Percentiles rank a stretch among this genome's conserved stretches.
Conservation (phyloP, 108 stramenopile genomes). For the Skeletonema marinoi region DNA sequence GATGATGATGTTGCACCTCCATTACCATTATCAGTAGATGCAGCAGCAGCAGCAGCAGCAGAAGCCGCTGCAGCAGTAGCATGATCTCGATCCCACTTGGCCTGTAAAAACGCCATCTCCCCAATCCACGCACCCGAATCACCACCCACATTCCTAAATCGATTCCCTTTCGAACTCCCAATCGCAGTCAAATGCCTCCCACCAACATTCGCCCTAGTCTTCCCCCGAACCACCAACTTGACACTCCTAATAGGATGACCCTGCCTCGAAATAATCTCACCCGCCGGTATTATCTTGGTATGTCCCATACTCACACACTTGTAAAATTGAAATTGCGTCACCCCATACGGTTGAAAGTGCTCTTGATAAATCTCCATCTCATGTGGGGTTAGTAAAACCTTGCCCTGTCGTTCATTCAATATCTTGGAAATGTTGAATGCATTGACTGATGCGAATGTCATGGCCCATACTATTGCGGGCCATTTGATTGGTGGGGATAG, state of each 20-base stretch:
- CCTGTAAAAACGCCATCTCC: conserved; percentile 82
- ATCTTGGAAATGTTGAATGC: conserved; percentile 64
- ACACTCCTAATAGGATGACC: conserved; percentile 58
- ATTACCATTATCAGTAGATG: not conserved
- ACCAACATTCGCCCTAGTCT: conserved; percentile 58
- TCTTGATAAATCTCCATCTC: conserved; percentile 70
- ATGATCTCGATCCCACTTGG: conserved; percentile 54
- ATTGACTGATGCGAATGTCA: conserved; percentile 72
- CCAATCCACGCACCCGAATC: conserved; percentile 87
- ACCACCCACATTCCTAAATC: conserved; percentile 52
- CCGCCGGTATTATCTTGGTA: conserved; percentile 37
- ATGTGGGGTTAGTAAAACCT: conserved; percentile 50
- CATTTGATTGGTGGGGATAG: conserved; percentile 39
- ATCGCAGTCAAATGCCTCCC: conserved; percentile 74
- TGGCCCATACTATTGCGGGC: conserved; percentile 60
- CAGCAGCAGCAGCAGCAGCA: not conserved
- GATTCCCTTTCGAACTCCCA: conserved; percentile 48
- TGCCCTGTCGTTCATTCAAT: conserved; percentile 62
- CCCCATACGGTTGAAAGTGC: conserved; percentile 77
- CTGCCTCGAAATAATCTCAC: conserved; percentile 54
- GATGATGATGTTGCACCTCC: not conserved
- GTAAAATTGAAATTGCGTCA: conserved; percentile 87
- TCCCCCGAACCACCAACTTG: conserved; percentile 67
- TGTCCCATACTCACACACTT: conserved; percentile 45
- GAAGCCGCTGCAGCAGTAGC: not conserved